Evolutionary conservation across 2,329 filamentous ascomycete genomes (phyloP), one percentile per base, ranked within the genome.

Genomic region (Periconia macrospinosa): DNA sequence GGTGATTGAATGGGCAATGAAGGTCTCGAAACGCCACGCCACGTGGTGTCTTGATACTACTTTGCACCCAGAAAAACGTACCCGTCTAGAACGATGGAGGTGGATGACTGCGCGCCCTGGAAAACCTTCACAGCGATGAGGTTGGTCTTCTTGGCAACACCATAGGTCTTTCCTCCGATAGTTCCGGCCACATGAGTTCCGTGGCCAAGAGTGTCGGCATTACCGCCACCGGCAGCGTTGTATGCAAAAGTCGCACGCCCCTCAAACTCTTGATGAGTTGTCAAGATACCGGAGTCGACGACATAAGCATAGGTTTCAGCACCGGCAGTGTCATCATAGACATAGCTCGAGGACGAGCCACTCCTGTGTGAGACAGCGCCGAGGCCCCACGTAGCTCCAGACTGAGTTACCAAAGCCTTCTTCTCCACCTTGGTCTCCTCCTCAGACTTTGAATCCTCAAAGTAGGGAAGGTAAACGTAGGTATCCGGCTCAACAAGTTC

Each of bases 221-320:
- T n/a, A 23, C 55, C 45, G 15, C 49, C 52, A 30, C 53, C 53
- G 20, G 43, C 49, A n/a, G 47, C 52, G 47, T 57, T 63, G 54
- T 49, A 62, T n/a, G 53, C 56, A 19, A 62, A 51, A 20, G 57
- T 58, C 14, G 56, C 59, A 48, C 64, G 63, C 20, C 60, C 61
- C n/a, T 54, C 61, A 33, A 67, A 67, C 49, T 67, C 54, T n/a
- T 27, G 45, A 71, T 88, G 85, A 6, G 75, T 78, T 33, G 72
- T 67, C 50, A 73, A 70, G 68, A 87, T 81, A 60, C 85, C 85
- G 5, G 83, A 86, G 70, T 88, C 85, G 17, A 87, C 78, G n/a
- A 88, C 75, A 67, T 82, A 88, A 19, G 79, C 82, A 9, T 79
- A 84, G 63, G 63, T 67, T 37, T 52, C 20, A 14, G 49, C 9